Percentiles rank a stretch among this genome's conserved stretches.
Evolutionary conservation across 148 eudicot species (phyloP).

Genomic region (Euryodendron excelsum): DNA sequence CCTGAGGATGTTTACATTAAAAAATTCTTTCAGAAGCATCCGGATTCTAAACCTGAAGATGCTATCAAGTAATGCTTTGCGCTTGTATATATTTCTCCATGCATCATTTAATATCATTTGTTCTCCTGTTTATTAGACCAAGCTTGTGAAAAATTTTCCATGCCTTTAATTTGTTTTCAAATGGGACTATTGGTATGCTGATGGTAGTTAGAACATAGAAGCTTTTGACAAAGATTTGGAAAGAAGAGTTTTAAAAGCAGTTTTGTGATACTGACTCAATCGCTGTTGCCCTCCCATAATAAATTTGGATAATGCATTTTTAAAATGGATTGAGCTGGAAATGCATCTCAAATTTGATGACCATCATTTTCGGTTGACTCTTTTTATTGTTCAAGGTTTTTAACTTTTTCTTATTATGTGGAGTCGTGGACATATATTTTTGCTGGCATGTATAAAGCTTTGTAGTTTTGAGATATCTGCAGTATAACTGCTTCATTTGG

Average conservation of each 20-base stretch:
- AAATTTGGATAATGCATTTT: neutral
- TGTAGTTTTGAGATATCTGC: no score
- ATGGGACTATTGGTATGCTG: neutral
- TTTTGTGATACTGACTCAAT: neutral
- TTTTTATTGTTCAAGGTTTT: neutral
- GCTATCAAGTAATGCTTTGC: conserved; percentile 62
- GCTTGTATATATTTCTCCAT: neutral
- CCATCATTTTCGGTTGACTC: neutral
- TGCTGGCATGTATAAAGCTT: no score
- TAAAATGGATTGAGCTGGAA: neutral
- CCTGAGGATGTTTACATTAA: conserved; percentile 78
- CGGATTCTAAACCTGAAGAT: conserved; percentile 76
- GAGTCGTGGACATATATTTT: no score
- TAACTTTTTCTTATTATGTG: no score
- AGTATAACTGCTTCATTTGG: no score
- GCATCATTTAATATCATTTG: neutral
- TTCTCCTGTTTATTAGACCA: neutral
- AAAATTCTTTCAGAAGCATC: conserved; percentile 67
- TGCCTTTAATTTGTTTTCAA: neutral
- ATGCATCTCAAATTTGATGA: neutral
- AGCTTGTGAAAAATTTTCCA: neutral
- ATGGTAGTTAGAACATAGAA: no score
- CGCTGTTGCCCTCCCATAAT: neutral
- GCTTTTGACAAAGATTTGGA: no score
- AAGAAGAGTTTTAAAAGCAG: neutral